These are phyloP conservation scores for Colletotrichum shisoi DNA, from an alignment of 2,329 filamentous ascomycete species.

Conservation along the genomic window DNA sequence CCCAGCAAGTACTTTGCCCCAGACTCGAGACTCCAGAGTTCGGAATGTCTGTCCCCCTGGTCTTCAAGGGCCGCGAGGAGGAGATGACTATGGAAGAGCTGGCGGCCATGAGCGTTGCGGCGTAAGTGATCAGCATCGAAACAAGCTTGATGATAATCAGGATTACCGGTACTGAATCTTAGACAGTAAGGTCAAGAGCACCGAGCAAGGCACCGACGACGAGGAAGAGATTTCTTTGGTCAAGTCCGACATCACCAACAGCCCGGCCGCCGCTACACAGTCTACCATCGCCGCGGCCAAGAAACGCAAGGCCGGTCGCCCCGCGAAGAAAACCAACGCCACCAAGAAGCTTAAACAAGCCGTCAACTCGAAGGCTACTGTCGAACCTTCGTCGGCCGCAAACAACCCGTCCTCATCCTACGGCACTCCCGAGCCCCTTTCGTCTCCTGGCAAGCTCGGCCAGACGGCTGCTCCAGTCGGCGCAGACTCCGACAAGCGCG, in stretches of 20 bases:
- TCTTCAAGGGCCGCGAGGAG: constrained; percentile 23
- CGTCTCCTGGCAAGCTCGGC: neutral
- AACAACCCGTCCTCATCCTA: neutral
- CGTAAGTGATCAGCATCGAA: neutral
- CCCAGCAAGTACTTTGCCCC: neutral
- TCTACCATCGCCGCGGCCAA: neutral
- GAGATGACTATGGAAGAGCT: constrained; percentile 19
- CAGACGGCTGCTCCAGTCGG: neutral
- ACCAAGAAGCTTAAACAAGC: constrained; percentile 1
- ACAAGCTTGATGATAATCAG: neutral
- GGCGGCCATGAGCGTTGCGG: neutral
- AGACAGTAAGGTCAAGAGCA: neutral
- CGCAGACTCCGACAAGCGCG: neutral
- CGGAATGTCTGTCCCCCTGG: constrained; percentile 39
- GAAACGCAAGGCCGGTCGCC: constrained; percentile 20
- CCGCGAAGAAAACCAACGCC: neutral
- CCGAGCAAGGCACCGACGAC: neutral
- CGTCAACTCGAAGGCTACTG: neutral
- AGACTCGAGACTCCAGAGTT: neutral
- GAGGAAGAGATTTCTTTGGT: constrained; percentile 10
- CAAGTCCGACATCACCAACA: constrained; percentile 19
- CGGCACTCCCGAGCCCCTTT: constrained; percentile 4
- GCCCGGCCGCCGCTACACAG: neutral
- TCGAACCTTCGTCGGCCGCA: neutral
- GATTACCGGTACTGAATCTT: neutral